Conservation (phyloP, 2,329 filamentous ascomycete species). For the Tolypocladium ovalisporum region DNA sequence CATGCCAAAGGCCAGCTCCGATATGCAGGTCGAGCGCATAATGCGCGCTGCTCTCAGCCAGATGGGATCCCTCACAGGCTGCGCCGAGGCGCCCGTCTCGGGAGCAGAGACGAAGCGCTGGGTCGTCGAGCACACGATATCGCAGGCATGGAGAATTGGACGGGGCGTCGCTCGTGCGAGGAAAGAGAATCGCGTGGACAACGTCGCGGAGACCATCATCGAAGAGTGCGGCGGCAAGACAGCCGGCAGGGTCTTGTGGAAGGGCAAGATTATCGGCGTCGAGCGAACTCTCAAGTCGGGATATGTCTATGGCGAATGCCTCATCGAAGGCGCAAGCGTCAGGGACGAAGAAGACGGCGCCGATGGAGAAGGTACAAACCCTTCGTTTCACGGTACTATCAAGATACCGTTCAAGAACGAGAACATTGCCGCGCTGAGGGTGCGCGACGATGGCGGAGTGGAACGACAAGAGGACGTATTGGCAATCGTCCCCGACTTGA, state of each 20-base stretch:
- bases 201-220: conserved; percentile 46
- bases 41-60: conserved; percentile 40
- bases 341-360: conserved; percentile 14
- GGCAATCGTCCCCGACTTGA: conserved; percentile 45
- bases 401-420: conserved; percentile 67
- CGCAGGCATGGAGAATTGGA: conserved; percentile 48
- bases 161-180: conserved; percentile 44
- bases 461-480: conserved; percentile 32
- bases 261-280: conserved; percentile 53
- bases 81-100: conserved; percentile 36
- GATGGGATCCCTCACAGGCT: conserved; percentile 43
- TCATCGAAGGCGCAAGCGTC: conserved; percentile 38
- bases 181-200: conserved; percentile 36
- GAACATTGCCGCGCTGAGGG: conserved; percentile 49
- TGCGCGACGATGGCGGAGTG: conserved; percentile 18
- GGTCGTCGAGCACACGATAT: conserved; percentile 41
- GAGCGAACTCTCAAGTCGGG: conserved; percentile 44
- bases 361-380: not conserved
- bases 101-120: conserved; percentile 38
- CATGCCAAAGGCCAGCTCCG: conserved; percentile 36
- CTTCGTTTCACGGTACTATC: conserved; percentile 32
- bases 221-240: conserved; percentile 43
- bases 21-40: conserved; percentile 35
- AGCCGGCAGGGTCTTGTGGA: conserved; percentile 46
- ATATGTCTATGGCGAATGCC: conserved; percentile 48